A percentile compares a stretch with the other conserved stretches of the same genome.
Conservation (phyloP, 495 filamentous ascomycete genomes). For the Penicillium canariense region DNA sequence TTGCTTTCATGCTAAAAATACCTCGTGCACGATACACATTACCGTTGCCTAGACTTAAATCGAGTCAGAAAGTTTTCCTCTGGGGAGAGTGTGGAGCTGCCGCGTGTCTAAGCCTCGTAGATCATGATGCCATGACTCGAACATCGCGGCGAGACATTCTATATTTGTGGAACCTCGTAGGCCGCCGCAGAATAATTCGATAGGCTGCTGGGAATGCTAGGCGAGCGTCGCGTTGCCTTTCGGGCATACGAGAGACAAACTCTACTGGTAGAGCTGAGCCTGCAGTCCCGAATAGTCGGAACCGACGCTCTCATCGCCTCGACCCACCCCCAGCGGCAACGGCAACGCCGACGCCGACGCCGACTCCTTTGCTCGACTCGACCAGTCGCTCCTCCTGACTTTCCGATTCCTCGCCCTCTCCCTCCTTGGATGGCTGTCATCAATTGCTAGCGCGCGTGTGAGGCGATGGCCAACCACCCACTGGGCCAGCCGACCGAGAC, state of each 20-base stretch:
- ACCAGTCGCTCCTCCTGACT: neutral
- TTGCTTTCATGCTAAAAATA: neutral
- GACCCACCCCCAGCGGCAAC: constrained; percentile 6
- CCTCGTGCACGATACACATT: constrained; percentile 5
- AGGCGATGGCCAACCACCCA: constrained; percentile 44
- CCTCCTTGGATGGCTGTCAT: constrained; percentile 31
- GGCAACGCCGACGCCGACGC: neutral
- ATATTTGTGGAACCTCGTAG: too few relatives aligned
- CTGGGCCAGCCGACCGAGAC: constrained; percentile 28
- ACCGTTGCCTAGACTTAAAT: constrained; percentile 5
- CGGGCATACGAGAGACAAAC: neutral
- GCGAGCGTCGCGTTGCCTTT: neutral
- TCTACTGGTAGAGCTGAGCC: neutral
- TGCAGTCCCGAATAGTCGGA: neutral
- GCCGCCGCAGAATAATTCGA: neutral
- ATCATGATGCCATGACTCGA: constrained; percentile 11
- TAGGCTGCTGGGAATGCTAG: constrained; percentile 1
- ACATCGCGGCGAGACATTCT: neutral
- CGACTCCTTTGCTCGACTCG: constrained; percentile 4
- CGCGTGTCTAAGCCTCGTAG: constrained; percentile 5
- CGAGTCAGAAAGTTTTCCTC: constrained; percentile 2
- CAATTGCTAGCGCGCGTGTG: constrained; percentile 28
- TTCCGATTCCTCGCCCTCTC: neutral
- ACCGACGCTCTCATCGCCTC: constrained; percentile 2
- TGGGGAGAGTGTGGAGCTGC: constrained; percentile 8